Conservation (phyloP, 305 asterid species). For the Solanum hybrid region DNA sequence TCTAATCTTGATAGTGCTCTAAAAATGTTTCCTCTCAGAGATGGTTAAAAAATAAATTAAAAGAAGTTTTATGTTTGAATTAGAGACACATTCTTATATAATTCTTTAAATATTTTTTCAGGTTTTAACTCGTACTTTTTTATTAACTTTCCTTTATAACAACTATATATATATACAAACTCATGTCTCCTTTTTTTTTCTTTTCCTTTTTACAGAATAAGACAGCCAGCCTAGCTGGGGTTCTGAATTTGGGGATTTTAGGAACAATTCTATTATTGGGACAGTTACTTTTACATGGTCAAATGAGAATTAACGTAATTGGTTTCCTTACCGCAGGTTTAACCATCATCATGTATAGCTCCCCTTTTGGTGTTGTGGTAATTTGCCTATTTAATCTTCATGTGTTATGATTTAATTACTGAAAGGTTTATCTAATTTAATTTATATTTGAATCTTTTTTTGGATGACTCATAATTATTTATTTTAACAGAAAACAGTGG, state of each 20-base stretch:
- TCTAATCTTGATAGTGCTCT: background rate
- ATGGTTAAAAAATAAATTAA: no score
- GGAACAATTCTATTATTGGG: constrained; percentile 22
- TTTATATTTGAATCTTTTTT: background rate
- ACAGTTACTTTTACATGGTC: constrained; percentile 26
- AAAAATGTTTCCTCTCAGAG: background rate
- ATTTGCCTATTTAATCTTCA: background rate
- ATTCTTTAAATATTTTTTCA: background rate
- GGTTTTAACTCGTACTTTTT: background rate
- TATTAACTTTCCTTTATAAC: background rate
- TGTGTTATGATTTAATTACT: background rate
- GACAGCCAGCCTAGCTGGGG: constrained; percentile 26
- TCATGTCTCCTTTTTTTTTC: background rate
- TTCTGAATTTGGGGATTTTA: constrained; percentile 36
- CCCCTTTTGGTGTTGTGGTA: constrained; percentile 78
- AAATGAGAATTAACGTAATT: constrained; percentile 34
- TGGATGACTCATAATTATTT: background rate
- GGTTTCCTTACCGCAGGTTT: constrained; percentile 51
- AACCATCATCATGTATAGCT: constrained; percentile 63
- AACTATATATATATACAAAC: background rate
- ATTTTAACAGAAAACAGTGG: constrained; percentile 46
- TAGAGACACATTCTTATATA: background rate
- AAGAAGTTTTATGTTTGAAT: no score
- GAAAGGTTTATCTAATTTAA: background rate
- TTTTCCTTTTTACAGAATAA: constrained; percentile 18